Base-by-base conservation (phyloP, 2,329 filamentous ascomycete species). In the Cladorrhinum sp. region DNA sequence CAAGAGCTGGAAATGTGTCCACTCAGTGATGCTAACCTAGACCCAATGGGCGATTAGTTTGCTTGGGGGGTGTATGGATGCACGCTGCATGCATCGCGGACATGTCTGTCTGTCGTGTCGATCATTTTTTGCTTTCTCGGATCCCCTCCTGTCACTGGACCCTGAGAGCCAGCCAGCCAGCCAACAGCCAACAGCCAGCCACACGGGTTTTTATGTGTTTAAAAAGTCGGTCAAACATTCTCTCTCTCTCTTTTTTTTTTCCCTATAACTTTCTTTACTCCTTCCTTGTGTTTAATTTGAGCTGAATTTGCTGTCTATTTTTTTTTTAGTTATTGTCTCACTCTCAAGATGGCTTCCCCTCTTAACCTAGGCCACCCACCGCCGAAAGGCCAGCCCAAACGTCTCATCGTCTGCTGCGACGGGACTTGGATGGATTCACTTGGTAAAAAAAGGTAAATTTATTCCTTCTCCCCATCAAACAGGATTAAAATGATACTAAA, bases 351-450 rank as follows among this genome's bases (percentile, higher is more conserved):
- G 61, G 58, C 61, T 12, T 58, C 58, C 3, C 59, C 63, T 13
- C 24, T 61, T 41, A 51, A 61, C 13, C 36, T 51, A 4, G 10
- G 50, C 13, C 55, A 50, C 29, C n/a, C 41, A 5, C n/a, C 45
- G 18, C 50, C 18, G 2, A 32, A 23, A 20, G 59, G 59, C 1
- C 9, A 16, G 12, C 66, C 61, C 12, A 73, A 73, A 60, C 67
- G 70, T 1, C 62, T 73, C 23, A 65, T 74, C 22, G 55, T 72
- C 16, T 73, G 71, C 41, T 73, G 71, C 52, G 72, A 74, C 56
- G 72, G 72, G 20, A 73, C 72, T 0, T 74, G 72, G 72, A 68
- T 71, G 66, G 70, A 73, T 56, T 70, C 71, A 8, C 23, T 72
- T n/a, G 71, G 69, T 41, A 66, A 66, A 27, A 66, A 64, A 36